Evolutionary conservation across 148 eudicot genomes (phyloP).

Genomic region (Vaccinium myrtillus): DNA sequence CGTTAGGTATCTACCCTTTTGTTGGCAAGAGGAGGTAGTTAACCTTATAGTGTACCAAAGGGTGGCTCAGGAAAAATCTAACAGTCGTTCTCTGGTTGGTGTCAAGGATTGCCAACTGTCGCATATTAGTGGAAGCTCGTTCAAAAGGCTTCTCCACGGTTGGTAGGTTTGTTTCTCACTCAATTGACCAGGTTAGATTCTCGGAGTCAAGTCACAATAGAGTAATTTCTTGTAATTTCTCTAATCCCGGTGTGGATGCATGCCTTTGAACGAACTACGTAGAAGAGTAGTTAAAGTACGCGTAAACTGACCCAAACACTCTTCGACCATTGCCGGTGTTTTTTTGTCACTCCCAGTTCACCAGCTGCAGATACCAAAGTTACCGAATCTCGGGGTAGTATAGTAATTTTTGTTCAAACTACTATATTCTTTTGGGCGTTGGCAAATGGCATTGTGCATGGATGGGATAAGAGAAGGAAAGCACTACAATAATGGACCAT

Average conservation of each 20-base stretch:
- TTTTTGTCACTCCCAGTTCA: background rate
- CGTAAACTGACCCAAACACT: too few relatives aligned
- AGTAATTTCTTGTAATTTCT: too few relatives aligned
- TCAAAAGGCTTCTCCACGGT: background rate
- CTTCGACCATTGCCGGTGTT: background rate
- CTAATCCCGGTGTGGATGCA: too few relatives aligned
- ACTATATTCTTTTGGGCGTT: background rate
- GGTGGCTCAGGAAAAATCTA: background rate
- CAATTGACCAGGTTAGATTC: too few relatives aligned
- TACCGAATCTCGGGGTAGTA: background rate
- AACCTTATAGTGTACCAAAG: background rate
- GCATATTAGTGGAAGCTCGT: background rate
- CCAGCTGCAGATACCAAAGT: background rate
- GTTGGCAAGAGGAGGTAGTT: background rate
- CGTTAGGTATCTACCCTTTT: background rate
- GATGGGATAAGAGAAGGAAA: slow-evolving; percentile 7
- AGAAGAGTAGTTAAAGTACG: background rate
- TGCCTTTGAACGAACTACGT: background rate
- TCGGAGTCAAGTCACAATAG: too few relatives aligned
- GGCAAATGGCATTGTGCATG: background rate
- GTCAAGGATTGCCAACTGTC: background rate
- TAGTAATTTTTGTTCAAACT: background rate
- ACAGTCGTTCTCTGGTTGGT: background rate
- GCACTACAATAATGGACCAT: background rate
- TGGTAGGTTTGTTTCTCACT: background rate